A percentile compares a stretch with the other conserved stretches of the same genome.
These are phyloP conservation scores for Yarrowia sp. DNA, from an alignment of 805 yeast genomes.

Conservation along the genomic window DNA sequence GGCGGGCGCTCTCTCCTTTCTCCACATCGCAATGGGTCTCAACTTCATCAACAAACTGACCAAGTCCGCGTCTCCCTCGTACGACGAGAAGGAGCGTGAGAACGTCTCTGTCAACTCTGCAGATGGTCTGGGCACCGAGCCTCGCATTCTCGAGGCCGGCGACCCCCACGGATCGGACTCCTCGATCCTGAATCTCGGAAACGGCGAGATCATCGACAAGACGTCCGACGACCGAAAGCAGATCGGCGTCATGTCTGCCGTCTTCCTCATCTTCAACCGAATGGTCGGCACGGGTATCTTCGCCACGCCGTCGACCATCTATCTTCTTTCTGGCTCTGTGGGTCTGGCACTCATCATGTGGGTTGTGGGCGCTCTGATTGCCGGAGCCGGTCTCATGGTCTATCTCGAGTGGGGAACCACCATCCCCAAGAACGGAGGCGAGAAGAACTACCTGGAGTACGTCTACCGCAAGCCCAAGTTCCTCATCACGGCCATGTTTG, in stretches of 20 bases:
- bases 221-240: constrained; percentile 32
- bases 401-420: constrained; percentile 81
- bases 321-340: constrained; percentile 58
- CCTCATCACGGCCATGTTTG: constrained; percentile 62
- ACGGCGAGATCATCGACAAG: constrained; percentile 23
- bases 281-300: constrained; percentile 77
- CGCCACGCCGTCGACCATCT: constrained; percentile 63
- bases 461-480: constrained; percentile 67
- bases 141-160: constrained; percentile 9
- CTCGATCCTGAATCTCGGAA: constrained; percentile 14
- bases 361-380: constrained; percentile 71
- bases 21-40: constrained; percentile 10
- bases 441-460: constrained; percentile 74
- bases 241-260: constrained; percentile 56
- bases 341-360: constrained; percentile 71
- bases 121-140: constrained; percentile 10
- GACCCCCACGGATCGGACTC: constrained; percentile 16
- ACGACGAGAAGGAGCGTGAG: constrained; percentile 8
- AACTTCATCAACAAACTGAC: constrained; percentile 21
- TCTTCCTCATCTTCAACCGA: constrained; percentile 64
- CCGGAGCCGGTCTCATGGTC: constrained; percentile 60
- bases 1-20: background rate
- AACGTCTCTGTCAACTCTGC: constrained; percentile 6
- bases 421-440: constrained; percentile 82
- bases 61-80: background rate